Evolutionary conservation across 2,329 filamentous ascomycete genomes (phyloP), one percentile per base, ranked within the genome.

Genomic region (Microascus cirrosus): DNA sequence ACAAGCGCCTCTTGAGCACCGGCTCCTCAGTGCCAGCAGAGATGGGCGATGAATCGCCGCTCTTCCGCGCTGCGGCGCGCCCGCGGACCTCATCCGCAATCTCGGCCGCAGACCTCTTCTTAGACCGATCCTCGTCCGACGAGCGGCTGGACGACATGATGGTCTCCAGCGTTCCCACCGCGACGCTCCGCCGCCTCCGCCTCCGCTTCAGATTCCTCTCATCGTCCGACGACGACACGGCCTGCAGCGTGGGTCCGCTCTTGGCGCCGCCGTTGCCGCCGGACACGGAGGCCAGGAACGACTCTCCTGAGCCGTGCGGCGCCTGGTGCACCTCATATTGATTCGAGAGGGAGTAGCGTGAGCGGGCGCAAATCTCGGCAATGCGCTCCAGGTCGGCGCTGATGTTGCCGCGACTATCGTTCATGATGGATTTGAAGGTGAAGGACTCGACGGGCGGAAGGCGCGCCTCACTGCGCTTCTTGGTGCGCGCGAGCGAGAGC

Each of bases 91-190:
- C 76, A 7, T 79, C 77, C 0, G 78, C 76, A 28, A 85, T 71
- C 59, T 82, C 80, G 1, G 77, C 73, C 0, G 82, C 82, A 1
- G 81, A 74, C 65, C 79, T 83, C 68, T 82, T 84, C 62, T 77
- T 81, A n/a, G 76, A 72, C 62, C 76, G 79, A 50, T 84, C 82
- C 61, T 85, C 83, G 25, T 84, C 81, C 0, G 82, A 85, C 1
- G 82, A 85, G 28, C 82, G 77, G 60, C 82, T 85, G 0, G 81
- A 83, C 25, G 81, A 85, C 74, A 85, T 85, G 64, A 86, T 86
- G 0, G 83, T 86, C 64, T 86, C 82, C 3, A 86, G 68, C 1
- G 82, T 85, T 2, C 82, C 81, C 67, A 85, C 81, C 5, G 83
- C 83, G 25, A 73, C 73, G 59, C 79, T 82, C 57, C 74, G 75